These are phyloP conservation scores for Trichodelitschia bisporula DNA, from an alignment of 495 filamentous ascomycete species.

Conservation along the genomic window DNA sequence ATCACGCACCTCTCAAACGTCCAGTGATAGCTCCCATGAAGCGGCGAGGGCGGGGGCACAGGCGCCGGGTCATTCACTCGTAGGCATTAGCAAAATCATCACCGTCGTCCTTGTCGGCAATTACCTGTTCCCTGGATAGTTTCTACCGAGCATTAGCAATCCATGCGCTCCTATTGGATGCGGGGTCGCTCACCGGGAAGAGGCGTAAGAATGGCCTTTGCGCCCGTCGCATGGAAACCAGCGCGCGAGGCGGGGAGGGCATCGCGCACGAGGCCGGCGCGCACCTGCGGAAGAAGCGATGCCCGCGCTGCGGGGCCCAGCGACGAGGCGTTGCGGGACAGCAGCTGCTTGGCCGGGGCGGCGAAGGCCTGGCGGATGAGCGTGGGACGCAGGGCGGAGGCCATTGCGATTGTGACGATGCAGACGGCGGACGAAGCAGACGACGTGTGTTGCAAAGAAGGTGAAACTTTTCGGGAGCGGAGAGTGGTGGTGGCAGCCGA, in stretches of 20 bases:
- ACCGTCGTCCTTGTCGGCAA: neutral
- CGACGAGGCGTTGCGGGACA: conserved; percentile 8
- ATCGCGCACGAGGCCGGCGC: conserved; percentile 6
- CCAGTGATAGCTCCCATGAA: conserved; percentile 95
- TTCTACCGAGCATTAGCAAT: conserved; percentile 3
- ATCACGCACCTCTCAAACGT: conserved; percentile 57
- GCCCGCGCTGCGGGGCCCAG: no score
- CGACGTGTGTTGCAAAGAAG: neutral
- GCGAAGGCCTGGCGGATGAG: conserved; percentile 13
- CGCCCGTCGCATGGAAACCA: conserved; percentile 18
- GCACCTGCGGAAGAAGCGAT: no score
- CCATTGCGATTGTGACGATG: conserved; percentile 12
- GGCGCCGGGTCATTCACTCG: conserved; percentile 69
- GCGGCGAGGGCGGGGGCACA: conserved; percentile 41
- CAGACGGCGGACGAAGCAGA: conserved; percentile 3
- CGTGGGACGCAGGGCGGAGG: conserved; percentile 14
- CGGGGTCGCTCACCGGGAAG: conserved; percentile 17
- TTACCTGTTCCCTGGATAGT: conserved; percentile 10
- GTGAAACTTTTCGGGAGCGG: neutral
- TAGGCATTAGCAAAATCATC: neutral
- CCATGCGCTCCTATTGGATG: neutral
- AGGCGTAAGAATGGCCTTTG: conserved; percentile 19
- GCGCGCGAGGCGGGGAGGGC: conserved; percentile 12
- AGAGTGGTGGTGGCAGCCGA: neutral
- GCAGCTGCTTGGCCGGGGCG: conserved; percentile 7